Conservation (phyloP, 768 basidiomycete genomes). For the Mycena kentingensis region DNA sequence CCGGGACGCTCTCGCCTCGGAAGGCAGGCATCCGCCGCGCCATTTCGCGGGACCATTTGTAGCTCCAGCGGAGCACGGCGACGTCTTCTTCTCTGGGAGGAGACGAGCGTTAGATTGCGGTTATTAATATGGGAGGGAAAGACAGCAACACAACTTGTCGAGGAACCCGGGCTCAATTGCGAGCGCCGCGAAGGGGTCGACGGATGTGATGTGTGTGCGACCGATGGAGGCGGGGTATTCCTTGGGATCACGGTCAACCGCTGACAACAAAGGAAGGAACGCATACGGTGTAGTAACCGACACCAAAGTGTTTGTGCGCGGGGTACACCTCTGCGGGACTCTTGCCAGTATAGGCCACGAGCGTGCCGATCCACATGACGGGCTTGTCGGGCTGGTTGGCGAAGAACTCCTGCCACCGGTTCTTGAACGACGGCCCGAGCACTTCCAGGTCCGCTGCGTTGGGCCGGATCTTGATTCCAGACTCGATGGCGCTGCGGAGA, state of each 20-base stretch:
- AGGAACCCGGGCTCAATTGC: slow-evolving; percentile 39
- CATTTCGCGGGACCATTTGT: slow-evolving; percentile 44
- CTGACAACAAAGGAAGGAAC: neutral
- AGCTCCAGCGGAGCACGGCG: slow-evolving; percentile 33
- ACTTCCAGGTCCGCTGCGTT: slow-evolving; percentile 47
- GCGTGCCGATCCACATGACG: slow-evolving; percentile 43
- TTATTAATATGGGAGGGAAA: no score
- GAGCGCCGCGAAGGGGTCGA: slow-evolving; percentile 32
- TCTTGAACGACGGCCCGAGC: slow-evolving; percentile 51
- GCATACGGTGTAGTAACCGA: slow-evolving; percentile 37
- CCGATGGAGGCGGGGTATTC: slow-evolving; percentile 40
- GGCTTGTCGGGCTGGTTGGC: slow-evolving; percentile 57
- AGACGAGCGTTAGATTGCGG: slow-evolving; percentile 7
- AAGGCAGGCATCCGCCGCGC: slow-evolving; percentile 39
- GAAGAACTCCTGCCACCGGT: slow-evolving; percentile 54
- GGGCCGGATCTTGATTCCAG: slow-evolving; percentile 60
- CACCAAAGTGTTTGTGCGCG: slow-evolving; percentile 29
- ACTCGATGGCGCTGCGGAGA: slow-evolving; percentile 55
- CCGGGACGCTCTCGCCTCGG: slow-evolving; percentile 22
- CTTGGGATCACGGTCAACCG: slow-evolving; percentile 20
- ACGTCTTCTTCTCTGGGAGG: slow-evolving; percentile 27
- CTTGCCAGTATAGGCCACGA: slow-evolving; percentile 38
- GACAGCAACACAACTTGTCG: slow-evolving; percentile 38
- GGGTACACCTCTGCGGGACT: neutral
- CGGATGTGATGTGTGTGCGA: slow-evolving; percentile 40